A percentile compares a stretch with the other conserved stretches of the same genome.
Evolutionary conservation across 306 rosid species (phyloP).

Genomic region (Hylodesmum podocarpum): DNA sequence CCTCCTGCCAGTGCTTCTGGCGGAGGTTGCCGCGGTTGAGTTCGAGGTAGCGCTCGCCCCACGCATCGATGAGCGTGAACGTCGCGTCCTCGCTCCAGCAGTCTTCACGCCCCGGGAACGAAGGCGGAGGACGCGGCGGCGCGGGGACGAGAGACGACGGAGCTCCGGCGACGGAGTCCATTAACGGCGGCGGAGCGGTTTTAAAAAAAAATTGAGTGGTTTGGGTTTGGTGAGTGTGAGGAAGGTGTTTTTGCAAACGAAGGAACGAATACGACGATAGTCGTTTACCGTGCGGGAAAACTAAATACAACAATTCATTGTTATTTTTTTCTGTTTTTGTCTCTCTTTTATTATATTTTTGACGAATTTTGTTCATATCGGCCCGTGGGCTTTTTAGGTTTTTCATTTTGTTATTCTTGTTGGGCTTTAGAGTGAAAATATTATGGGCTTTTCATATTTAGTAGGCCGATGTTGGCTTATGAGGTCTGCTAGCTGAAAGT

Average conservation of each 20-base stretch:
- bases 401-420: too few relatives aligned
- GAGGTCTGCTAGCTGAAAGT: too few relatives aligned
- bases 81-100: slow-evolving; percentile 77
- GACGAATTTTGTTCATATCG: not conserved
- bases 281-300: slow-evolving; percentile 31
- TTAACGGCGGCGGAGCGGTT: not conserved
- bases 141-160: slow-evolving; percentile 24
- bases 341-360: not conserved
- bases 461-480: too few relatives aligned
- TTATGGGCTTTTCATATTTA: too few relatives aligned
- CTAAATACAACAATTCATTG: not conserved
- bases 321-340: not conserved
- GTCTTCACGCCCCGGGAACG: slow-evolving; percentile 63
- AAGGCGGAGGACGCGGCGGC: slow-evolving; percentile 23
- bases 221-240: slow-evolving; percentile 7
- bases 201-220: not conserved
- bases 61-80: slow-evolving; percentile 68
- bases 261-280: slow-evolving; percentile 33
- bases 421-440: too few relatives aligned
- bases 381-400: not conserved
- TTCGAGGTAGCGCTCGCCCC: slow-evolving; percentile 66
- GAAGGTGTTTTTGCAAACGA: not conserved
- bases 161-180: slow-evolving; percentile 42
- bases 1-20: slow-evolving; percentile 74
- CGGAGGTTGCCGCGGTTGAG: slow-evolving; percentile 79